phyloP scores from a whole-genome alignment of 2,329 filamentous ascomycete species.

The Botrytis tulipae region DNA sequence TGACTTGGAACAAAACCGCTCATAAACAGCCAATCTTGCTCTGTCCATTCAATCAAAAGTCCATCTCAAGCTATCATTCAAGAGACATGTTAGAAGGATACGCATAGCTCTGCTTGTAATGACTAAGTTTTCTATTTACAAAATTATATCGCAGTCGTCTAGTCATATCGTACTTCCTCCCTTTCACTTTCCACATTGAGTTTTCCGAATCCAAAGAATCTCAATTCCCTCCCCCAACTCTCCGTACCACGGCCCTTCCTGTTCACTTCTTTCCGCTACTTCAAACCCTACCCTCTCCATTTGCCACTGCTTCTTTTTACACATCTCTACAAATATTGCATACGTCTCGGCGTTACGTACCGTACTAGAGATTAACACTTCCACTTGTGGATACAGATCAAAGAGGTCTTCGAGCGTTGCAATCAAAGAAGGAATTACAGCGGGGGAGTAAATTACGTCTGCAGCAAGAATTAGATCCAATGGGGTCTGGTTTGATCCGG shows the following conservation, averaged over 20 bases:
- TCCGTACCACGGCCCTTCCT: conserved; percentile 63
- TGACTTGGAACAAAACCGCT: neutral
- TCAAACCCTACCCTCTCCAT: conserved; percentile 47
- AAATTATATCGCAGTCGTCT: neutral
- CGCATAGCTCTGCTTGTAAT: neutral
- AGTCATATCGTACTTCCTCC: too few species aligned
- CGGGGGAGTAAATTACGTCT: conserved; percentile 74
- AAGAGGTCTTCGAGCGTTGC: conserved; percentile 64
- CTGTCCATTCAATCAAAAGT: neutral
- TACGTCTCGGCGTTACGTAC: conserved; percentile 71
- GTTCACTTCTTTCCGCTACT: conserved; percentile 42
- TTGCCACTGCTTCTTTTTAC: conserved; percentile 43
- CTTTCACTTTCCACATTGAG: neutral
- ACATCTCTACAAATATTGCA: conserved; percentile 59
- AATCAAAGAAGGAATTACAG: conserved; percentile 61
- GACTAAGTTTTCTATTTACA: neutral
- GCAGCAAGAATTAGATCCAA: conserved; percentile 68
- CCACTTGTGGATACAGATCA: conserved; percentile 51
- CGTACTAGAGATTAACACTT: conserved; percentile 67
- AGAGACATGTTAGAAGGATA: neutral
- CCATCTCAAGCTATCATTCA: neutral
- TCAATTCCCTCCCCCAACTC: conserved; percentile 13
- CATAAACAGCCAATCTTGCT: neutral
- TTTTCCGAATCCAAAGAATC: conserved; percentile 14
- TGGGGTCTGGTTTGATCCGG: conserved; percentile 41